These are phyloP conservation scores for Eucalyptus erythrocorys DNA, from an alignment of 345 rosid genomes.

Conservation along the genomic window DNA sequence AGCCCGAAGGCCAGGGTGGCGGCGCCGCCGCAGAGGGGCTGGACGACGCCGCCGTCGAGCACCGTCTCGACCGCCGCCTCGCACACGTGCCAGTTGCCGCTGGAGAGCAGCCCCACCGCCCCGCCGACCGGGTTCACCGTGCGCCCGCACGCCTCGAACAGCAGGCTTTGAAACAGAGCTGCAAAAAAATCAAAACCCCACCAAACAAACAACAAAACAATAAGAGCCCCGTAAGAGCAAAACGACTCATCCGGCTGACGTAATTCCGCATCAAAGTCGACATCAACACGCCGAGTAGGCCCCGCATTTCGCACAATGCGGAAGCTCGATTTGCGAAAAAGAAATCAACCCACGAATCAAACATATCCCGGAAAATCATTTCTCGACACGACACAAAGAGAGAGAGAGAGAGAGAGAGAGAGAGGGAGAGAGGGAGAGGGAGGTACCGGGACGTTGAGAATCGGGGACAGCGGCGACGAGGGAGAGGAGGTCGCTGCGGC, in stretches of 20 bases:
- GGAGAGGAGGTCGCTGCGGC: constrained; percentile 83
- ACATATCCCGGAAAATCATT: background rate
- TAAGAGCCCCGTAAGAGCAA: background rate
- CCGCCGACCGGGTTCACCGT: constrained; percentile 28
- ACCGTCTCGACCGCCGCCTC: constrained; percentile 26
- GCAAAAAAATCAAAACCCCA: background rate
- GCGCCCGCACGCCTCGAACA: constrained; percentile 36
- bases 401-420: background rate
- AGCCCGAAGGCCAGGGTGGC: background rate
- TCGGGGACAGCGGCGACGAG: constrained; percentile 62
- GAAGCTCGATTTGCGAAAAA: background rate
- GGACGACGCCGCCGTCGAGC: constrained; percentile 4
- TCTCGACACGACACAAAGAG: background rate
- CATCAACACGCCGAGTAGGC: background rate
- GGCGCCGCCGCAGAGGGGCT: background rate
- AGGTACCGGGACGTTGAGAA: constrained; percentile 46
- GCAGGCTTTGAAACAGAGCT: constrained; percentile 22
- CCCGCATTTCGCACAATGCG: background rate
- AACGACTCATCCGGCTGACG: background rate
- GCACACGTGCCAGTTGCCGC: constrained; percentile 27
- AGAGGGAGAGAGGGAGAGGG: background rate
- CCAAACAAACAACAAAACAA: background rate
- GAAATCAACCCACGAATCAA: background rate
- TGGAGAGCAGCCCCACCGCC: constrained; percentile 23
- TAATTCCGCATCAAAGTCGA: background rate